phyloP scores from a whole-genome alignment of 2,329 filamentous ascomycete genomes.

The Fusarium floridanum region DNA sequence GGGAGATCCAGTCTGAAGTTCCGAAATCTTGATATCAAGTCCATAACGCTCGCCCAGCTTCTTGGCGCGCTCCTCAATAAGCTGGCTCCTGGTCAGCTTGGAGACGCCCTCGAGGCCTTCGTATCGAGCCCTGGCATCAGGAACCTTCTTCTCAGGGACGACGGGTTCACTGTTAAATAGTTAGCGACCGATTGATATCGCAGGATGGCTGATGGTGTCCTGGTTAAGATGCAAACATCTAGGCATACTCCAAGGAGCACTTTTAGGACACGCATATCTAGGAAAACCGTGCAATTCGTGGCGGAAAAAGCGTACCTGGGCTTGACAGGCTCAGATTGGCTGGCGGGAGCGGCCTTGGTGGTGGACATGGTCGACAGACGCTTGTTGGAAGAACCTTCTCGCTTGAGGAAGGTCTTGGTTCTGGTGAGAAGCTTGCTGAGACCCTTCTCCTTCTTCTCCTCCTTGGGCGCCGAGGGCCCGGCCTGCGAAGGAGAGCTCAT shows the following conservation, averaged over 20 bases:
- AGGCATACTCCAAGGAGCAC: neutral
- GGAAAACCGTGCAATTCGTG: neutral
- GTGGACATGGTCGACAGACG: conserved; percentile 44
- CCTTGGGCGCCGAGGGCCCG: conserved; percentile 51
- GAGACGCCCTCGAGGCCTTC: conserved; percentile 50
- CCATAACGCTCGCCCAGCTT: conserved; percentile 68
- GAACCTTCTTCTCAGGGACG: conserved; percentile 33
- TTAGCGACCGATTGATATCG: conserved; percentile 16
- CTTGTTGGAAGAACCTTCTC: conserved; percentile 51
- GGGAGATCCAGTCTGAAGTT: conserved; percentile 63
- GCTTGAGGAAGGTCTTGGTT: conserved; percentile 63
- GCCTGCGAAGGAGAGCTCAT: conserved; percentile 61
- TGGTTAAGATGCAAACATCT: neutral
- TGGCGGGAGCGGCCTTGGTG: conserved; percentile 30
- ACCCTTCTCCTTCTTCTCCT: conserved; percentile 60
- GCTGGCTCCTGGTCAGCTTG: conserved; percentile 62
- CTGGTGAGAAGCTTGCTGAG: conserved; percentile 62
- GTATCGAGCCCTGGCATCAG: conserved; percentile 47
- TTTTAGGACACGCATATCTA: neutral
- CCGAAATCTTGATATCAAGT: conserved; percentile 66
- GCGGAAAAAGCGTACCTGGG: conserved; percentile 43
- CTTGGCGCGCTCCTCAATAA: conserved; percentile 69
- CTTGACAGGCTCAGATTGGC: conserved; percentile 41
- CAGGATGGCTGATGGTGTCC: neutral
- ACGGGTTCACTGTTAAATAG: conserved; percentile 33